Evolutionary conservation across 306 rosid genomes (phyloP), one percentile per base, ranked within the genome.

Genomic region (Cyamopsis tetragonoloba): DNA sequence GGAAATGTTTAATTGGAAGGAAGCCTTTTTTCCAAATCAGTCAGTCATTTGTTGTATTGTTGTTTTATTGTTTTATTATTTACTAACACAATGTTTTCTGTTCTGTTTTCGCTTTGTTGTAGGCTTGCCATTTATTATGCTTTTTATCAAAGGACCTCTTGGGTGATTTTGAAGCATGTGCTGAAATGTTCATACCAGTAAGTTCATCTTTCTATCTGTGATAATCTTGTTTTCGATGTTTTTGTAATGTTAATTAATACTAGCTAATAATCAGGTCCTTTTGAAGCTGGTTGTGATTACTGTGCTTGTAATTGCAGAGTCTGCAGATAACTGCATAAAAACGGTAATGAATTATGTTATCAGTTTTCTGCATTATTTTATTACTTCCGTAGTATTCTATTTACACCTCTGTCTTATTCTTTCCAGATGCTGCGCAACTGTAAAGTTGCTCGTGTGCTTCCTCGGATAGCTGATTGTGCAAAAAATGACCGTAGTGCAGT

Each of bases 281-380:
- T 85, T 95, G 91, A 95, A 95, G 97, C 85, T 95, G 79, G 99
- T 95, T 76, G 97, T 95, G 82, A 95, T 95, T 68, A 95, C 99
- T 72, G 99, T 95, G 70, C 99, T 95, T 80, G 99, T 95, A 81
- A 95, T 95, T 83, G 92, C 92, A 51, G 99, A 95, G 83, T 95
- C 97, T 71, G 92, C 99, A 12, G 99, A 95, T 79, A 88, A 84
- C 80, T 95, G 99, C 86, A 85, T 95, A 68, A 95, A 95, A 81
- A 95, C 95, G 92, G 99, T 95, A 90, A 69, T 67, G 15, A 26
- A 22, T 66, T 65, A 24, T 58, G 20, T 46, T 42, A 30, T 30
- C 44, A 13, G 53, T 56, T 54, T 56, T 59, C 55, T 49, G 34
- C 23, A 15, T 3, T 12, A 14, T 51, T 17, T 42, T 63, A 31